Evolutionary conservation across 2,329 filamentous ascomycete species (phyloP).

Genomic region (Cladophialophora exuberans): DNA sequence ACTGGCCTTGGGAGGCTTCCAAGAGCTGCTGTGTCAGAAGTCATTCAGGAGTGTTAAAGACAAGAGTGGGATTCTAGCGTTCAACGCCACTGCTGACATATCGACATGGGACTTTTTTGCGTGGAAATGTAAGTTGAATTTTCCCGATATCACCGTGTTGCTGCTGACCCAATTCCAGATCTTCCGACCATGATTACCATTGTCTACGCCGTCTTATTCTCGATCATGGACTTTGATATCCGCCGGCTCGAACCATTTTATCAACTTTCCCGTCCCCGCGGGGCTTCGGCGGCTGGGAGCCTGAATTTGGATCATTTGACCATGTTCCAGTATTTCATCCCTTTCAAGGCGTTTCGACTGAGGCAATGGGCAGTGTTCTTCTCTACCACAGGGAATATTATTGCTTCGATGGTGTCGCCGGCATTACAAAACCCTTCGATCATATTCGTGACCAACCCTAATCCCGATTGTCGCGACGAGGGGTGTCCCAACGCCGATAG

Average conservation of each 20-base stretch:
- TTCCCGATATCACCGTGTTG: neutral
- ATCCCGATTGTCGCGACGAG: conserved; percentile 35
- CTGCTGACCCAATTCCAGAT: conserved; percentile 33
- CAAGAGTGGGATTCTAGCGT: conserved; percentile 36
- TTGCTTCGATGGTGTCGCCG: conserved; percentile 50
- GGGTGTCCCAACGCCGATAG: neutral
- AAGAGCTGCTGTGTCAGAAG: conserved; percentile 40
- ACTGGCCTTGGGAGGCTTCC: conserved; percentile 37
- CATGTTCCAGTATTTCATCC: conserved; percentile 51
- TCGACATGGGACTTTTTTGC: conserved; percentile 38
- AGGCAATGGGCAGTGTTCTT: conserved; percentile 53
- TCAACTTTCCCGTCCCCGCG: conserved; percentile 41
- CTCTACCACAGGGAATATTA: conserved; percentile 49
- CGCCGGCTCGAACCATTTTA: conserved; percentile 56
- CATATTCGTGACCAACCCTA: conserved; percentile 41
- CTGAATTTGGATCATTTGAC: conserved; percentile 56
- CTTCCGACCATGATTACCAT: conserved; percentile 52
- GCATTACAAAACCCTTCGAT: conserved; percentile 53
- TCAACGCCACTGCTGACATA: conserved; percentile 36
- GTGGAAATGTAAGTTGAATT: conserved; percentile 38
- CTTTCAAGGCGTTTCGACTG: conserved; percentile 49
- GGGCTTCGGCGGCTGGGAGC: conserved; percentile 41
- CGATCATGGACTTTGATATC: conserved; percentile 55
- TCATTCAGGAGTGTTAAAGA: conserved; percentile 44
- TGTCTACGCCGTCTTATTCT: conserved; percentile 54